Percentiles rank a stretch among this genome's conserved stretches.
Conservation (phyloP, 139 green algal genomes). For the Desmodesmus armatus region DNA sequence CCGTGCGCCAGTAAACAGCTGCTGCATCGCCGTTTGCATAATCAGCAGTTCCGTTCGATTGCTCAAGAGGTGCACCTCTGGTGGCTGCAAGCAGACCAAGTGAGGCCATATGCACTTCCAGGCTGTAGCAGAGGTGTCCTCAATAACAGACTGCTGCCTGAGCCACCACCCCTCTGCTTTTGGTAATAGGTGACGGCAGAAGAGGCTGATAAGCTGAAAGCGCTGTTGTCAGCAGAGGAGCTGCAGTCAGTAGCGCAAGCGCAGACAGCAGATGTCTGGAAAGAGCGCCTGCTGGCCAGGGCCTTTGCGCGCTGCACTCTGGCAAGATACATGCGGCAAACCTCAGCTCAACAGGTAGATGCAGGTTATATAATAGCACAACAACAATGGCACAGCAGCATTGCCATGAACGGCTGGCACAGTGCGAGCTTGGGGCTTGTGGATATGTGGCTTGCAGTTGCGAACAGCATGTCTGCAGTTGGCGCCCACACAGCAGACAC, state of each 20-base stretch:
- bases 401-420: neutral
- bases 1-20: too few species aligned
- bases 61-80: too few species aligned
- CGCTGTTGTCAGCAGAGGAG: constrained; percentile 56
- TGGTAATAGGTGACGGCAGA: too few species aligned
- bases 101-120: too few species aligned
- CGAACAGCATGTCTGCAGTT: too few species aligned
- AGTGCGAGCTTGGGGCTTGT: neutral
- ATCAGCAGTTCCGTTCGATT: too few species aligned
- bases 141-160: too few species aligned
- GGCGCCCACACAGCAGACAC: neutral
- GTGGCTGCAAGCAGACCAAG: too few species aligned
- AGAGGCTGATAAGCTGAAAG: too few species aligned
- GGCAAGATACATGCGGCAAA: constrained; percentile 31
- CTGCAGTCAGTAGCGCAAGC: constrained; percentile 22
- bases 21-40: too few species aligned
- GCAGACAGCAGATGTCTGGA: constrained; percentile 10
- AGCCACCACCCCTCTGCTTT: neutral
- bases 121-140: too few species aligned
- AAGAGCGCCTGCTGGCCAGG: constrained; percentile 64
- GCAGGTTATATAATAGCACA: neutral
- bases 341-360: neutral
- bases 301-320: constrained; percentile 54
- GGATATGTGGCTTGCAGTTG: too few species aligned
- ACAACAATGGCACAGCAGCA: neutral